Evolutionary conservation across 768 basidiomycete species (phyloP), one percentile per base, ranked within the genome.

Genomic region (Rhizopogon vinicolor): DNA sequence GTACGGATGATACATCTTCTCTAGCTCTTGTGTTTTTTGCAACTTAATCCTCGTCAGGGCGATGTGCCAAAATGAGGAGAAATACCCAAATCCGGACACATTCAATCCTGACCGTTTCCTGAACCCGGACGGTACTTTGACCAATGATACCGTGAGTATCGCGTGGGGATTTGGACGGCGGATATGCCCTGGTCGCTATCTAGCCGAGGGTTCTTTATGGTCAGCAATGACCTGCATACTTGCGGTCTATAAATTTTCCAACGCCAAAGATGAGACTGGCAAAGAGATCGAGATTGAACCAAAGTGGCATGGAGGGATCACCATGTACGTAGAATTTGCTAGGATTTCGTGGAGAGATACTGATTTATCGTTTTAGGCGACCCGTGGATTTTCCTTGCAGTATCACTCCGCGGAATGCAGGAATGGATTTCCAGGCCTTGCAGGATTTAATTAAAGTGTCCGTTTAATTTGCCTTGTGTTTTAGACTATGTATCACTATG

Each of bases 91-190:
- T 13, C 67, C 72, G 2, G 48, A 60, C 7, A 41, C 42, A 9
- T 75, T 72, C 65, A 63, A 66, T 25, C 74, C 73, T 3, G 72
- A 70, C 14, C 57, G 73, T 10, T 75, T 68, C 56, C 66, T 69
- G 14, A 35, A 42, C 10, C 14, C 40, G 5, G 31, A 51, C n/a
- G 55, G 55, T 10, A 37, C 18, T 16, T 28, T 56, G 25, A 51
- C 33, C 3, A 33, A 56, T 18, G 55, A 51, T 42, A 51, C 41
- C 16, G 54, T 29, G 10, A 22, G 31, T 12, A 25, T 45, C 37
- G 48, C 41, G 42, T 61, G 59, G 31, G 59, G 59, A 19, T 59
- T 60, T 33, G 60, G 59, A 12, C 45, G 59, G 19, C 45, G 59
- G 14, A 41, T 52, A 7, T 57, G 59, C 14, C 50, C 52, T 25